Evolutionary conservation across 805 yeast genomes (phyloP).

Genomic region (Ogataea ramenticola): DNA sequence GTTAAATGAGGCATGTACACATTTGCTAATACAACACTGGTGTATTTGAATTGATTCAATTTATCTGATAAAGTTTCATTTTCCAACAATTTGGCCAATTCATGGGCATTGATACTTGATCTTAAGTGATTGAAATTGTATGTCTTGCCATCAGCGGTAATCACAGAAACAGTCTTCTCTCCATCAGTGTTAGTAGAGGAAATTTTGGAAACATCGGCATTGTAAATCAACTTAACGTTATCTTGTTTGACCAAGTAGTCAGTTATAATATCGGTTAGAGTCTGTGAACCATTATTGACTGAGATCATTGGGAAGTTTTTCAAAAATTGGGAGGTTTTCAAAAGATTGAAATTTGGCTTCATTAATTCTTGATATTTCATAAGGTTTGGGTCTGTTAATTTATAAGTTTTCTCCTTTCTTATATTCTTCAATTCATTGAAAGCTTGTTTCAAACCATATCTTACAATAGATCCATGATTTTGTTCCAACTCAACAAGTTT

Average conservation of each 20-base stretch:
- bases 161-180: neutral
- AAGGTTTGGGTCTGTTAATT: constrained; percentile 17
- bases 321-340: constrained; percentile 28
- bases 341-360: constrained; percentile 33
- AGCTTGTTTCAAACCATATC: constrained; percentile 33
- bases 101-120: constrained; percentile 45
- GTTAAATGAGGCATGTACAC: constrained; percentile 44
- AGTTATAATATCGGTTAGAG: constrained; percentile 39
- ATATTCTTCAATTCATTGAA: constrained; percentile 13
- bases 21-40: constrained; percentile 59
- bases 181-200: constrained; percentile 7
- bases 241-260: constrained; percentile 27
- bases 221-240: constrained; percentile 34
- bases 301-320: constrained; percentile 57
- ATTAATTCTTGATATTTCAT: constrained; percentile 32
- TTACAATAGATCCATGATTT: constrained; percentile 50
- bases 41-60: constrained; percentile 27
- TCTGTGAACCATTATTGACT: constrained; percentile 46
- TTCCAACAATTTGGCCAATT: constrained; percentile 28
- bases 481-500: constrained; percentile 49
- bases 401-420: constrained; percentile 1
- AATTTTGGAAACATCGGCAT: constrained; percentile 17
- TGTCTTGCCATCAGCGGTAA: neutral
- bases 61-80: constrained; percentile 6
- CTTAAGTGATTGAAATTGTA: constrained; percentile 47